Base-by-base conservation (phyloP, 345 rosid species). In the Arabidopsis thaliana region DNA sequence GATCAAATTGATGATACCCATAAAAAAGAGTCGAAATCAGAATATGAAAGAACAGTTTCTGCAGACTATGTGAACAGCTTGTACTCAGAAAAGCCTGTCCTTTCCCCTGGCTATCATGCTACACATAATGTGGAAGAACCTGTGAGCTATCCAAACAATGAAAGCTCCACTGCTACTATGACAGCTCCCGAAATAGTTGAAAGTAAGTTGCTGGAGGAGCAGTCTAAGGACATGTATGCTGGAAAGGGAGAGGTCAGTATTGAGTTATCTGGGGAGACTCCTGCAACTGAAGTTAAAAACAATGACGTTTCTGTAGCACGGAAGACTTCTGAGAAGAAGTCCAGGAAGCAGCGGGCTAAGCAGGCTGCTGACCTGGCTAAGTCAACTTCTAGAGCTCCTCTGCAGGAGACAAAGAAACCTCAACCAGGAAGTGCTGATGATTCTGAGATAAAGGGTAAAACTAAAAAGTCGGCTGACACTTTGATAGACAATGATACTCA, bases 251-350 rank as follows among this genome's bases (percentile, higher is more conserved):
- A 56, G 50, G 42, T 57, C 66, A 78, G 44, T 71, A 80, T 59
- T 52, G 86, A 82, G 72, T 65, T 76, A 46, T 49, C 84, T 33
- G 57, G 59, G 25, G 79, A 46, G 44, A 65, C 23, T 58, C 73
- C 68, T 25, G 48, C 65, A 40, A 48, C 81, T 5, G 92, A 83
- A 69, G 76, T 63, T 23, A 89, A 83, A 77, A 78, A 44, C 75
- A 77, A 37, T 80, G 97, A 91, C 78, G 76, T 69, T 33, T 79
- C 80, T 58, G 97, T 87, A 59, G 81, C 71, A 23, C 87, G 81
- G 64, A 95, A 88, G 75, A 71, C 85, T 67, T 82, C 91, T 24
- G 97, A 87, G 71, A 95, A 92, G 88, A 93, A 89, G 84, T 81
- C 96, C 32, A 89, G 87, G 79, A 93, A 87, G 81, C 97, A 90